phyloP scores from a whole-genome alignment of 352 stramenopile species.

The Phytophthora europaea region DNA sequence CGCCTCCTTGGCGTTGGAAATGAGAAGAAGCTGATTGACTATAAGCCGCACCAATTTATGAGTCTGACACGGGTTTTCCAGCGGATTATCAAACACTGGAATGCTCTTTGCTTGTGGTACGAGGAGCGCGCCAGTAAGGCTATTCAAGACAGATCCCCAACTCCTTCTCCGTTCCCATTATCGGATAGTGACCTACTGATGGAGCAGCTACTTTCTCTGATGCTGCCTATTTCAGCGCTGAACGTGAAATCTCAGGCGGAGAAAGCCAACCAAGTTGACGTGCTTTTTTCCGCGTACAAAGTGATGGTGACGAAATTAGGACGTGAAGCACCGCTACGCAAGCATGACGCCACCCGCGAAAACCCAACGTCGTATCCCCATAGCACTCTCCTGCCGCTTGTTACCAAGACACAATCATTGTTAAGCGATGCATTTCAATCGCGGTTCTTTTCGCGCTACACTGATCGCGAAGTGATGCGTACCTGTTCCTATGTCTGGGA shows the following conservation, averaged over 20 bases:
- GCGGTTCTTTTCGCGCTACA: constrained; percentile 15
- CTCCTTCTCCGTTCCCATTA: constrained; percentile 3
- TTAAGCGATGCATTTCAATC: constrained; percentile 6
- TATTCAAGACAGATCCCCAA: neutral
- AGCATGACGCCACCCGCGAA: neutral
- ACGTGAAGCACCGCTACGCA: neutral
- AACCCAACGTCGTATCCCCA: constrained; percentile 4
- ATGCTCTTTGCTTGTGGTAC: constrained; percentile 4
- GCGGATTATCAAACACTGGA: constrained; percentile 14
- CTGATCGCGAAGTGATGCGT: constrained; percentile 12
- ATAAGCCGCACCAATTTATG: constrained; percentile 18
- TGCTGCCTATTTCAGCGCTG: constrained; percentile 7
- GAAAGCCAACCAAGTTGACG: constrained; percentile 14
- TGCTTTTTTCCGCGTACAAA: constrained; percentile 12
- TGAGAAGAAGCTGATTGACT: constrained; percentile 11
- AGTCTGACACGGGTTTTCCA: constrained; percentile 1
- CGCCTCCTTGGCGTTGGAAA: constrained; percentile 6
- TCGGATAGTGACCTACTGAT: neutral
- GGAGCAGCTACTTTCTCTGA: constrained; percentile 13
- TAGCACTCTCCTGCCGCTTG: neutral
- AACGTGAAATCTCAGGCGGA: constrained; percentile 13
- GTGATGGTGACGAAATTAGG: neutral
- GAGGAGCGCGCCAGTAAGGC: neutral
- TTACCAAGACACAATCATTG: neutral
- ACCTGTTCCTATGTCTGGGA: constrained; percentile 8